phyloP scores from a whole-genome alignment of 371 early-diverging fungal genomes.

The Circinella minor region DNA sequence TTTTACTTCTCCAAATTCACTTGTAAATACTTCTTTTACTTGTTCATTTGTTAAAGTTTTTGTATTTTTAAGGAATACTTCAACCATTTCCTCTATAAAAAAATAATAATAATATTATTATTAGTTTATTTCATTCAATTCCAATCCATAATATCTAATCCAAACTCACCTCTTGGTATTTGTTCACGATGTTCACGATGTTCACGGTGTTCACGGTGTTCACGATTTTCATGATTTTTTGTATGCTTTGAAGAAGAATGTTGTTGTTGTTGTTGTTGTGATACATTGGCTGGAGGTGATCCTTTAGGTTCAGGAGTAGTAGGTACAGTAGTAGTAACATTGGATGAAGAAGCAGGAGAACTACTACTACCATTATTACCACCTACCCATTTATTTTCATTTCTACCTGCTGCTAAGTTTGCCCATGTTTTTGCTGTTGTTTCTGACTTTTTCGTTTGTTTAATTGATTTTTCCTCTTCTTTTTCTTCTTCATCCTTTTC shows the following conservation, averaged over 20 bases:
- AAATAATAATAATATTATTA: not conserved
- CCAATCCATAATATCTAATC: not conserved
- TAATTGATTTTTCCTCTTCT: slow-evolving; percentile 10
- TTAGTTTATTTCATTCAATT: not conserved
- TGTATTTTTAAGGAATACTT: slow-evolving; percentile 46
- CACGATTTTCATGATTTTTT: slow-evolving; percentile 13
- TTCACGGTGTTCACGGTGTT: not conserved
- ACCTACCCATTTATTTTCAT: slow-evolving; percentile 6
- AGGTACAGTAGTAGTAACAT: not conserved
- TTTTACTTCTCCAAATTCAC: slow-evolving; percentile 44
- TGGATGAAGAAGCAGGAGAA: not conserved
- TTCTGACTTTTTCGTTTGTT: not conserved
- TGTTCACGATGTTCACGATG: slow-evolving; percentile 15
- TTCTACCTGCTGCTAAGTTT: slow-evolving; percentile 40
- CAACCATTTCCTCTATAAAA: slow-evolving; percentile 21
- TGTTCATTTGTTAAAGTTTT: slow-evolving; percentile 36
- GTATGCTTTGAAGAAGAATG: not conserved
- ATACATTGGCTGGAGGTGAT: not conserved
- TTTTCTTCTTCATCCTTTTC: not conserved
- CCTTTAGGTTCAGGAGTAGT: slow-evolving; percentile 8
- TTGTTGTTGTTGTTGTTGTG: not conserved
- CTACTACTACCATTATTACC: no score
- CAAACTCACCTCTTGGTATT: slow-evolving; percentile 17
- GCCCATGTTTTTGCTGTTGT: slow-evolving; percentile 57
- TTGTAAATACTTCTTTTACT: slow-evolving; percentile 39